phyloP scores from a whole-genome alignment of 2,329 filamentous ascomycete species.

The Pseudofabraea citricarpa region DNA sequence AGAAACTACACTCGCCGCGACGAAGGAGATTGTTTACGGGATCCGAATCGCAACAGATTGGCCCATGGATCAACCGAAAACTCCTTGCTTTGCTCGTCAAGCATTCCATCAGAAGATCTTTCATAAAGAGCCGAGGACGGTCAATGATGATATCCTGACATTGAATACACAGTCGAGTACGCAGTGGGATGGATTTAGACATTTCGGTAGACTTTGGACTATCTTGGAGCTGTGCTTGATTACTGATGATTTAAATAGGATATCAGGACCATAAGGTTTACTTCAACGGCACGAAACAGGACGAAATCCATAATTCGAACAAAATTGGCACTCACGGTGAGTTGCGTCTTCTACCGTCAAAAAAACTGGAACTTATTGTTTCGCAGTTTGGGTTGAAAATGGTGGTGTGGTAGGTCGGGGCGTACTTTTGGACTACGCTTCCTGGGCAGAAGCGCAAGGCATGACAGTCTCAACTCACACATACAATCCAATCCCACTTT shows the following conservation, averaged over 20 bases:
- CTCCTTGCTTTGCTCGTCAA: slow-evolving; percentile 26
- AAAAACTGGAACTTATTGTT: slow-evolving; percentile 24
- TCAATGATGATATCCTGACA: slow-evolving; percentile 20
- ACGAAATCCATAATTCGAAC: slow-evolving; percentile 15
- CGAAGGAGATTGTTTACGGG: slow-evolving; percentile 36
- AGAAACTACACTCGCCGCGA: slow-evolving; percentile 33
- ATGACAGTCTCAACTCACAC: slow-evolving; percentile 53
- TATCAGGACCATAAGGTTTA: slow-evolving; percentile 27
- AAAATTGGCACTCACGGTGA: slow-evolving; percentile 19
- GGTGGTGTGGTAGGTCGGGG: slow-evolving; percentile 47
- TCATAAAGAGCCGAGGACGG: slow-evolving; percentile 16
- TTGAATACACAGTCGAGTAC: slow-evolving; percentile 40
- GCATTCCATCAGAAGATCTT: slow-evolving; percentile 22
- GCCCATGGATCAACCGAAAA: slow-evolving; percentile 8
- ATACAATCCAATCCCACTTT: slow-evolving; percentile 19
- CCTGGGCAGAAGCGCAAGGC: slow-evolving; percentile 52
- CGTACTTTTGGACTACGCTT: slow-evolving; percentile 47
- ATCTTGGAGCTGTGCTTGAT: not conserved
- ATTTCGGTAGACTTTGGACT: slow-evolving; percentile 23
- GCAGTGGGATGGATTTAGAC: slow-evolving; percentile 42
- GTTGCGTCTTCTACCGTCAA: not conserved
- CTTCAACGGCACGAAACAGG: slow-evolving; percentile 28
- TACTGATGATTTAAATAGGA: slow-evolving; percentile 11
- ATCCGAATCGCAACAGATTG: slow-evolving; percentile 35
- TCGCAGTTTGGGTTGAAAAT: slow-evolving; percentile 30